Conservation (phyloP, 306 rosid species). For the Casuarina equisetifolia region DNA sequence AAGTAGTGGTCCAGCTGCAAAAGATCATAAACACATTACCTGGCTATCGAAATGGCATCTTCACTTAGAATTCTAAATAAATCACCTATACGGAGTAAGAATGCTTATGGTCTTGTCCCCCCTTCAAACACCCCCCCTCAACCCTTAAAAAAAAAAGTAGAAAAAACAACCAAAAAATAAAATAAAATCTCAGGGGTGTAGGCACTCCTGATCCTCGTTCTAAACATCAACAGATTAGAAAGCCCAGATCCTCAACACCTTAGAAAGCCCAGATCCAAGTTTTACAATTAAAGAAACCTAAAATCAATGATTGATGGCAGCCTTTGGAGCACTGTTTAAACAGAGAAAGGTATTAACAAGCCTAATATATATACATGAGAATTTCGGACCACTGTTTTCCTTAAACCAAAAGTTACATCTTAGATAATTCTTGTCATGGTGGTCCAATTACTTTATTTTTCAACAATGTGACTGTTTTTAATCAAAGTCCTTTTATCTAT, state of each 20-base stretch:
- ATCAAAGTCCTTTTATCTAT: not conserved
- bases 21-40: not conserved
- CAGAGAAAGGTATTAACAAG: not conserved
- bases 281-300: not conserved
- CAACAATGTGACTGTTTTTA: not conserved
- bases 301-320: not conserved
- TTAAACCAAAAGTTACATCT: not conserved
- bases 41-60: not conserved
- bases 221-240: not conserved
- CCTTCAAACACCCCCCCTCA: not conserved
- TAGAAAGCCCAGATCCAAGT: not conserved
- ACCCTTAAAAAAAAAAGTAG: not conserved
- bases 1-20: conserved; percentile 54
- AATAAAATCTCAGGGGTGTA: too few relatives aligned
- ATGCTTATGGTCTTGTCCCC: not conserved
- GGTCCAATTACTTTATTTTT: not conserved
- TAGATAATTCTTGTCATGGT: not conserved
- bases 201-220: not conserved
- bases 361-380: not conserved
- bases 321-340: not conserved
- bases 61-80: not conserved
- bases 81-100: not conserved
- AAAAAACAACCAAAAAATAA: not conserved
- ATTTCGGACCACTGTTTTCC: not conserved
- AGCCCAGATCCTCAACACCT: not conserved